phyloP scores from a whole-genome alignment of 2,329 filamentous ascomycete species.

The Amphichorda felina region DNA sequence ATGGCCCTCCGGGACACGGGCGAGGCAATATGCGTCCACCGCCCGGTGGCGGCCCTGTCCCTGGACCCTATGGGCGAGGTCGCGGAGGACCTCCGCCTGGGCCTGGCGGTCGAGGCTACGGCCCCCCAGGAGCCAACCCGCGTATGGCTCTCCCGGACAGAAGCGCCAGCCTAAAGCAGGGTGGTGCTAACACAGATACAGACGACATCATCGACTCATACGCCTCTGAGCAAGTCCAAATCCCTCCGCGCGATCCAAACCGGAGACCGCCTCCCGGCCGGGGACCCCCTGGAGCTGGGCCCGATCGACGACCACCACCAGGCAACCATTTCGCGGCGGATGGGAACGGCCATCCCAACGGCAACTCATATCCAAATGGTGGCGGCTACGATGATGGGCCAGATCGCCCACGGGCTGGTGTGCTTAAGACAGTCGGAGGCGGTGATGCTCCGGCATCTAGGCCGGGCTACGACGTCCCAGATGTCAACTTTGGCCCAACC shows the following conservation, averaged over 20 bases:
- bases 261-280: conserved; percentile 9
- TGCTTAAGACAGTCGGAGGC: conserved; percentile 67
- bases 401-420: conserved; percentile 58
- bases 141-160: conserved; percentile 17
- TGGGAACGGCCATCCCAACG: neutral
- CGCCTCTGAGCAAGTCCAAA: conserved; percentile 13
- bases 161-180: conserved; percentile 10
- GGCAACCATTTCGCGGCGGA: neutral
- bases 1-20: neutral
- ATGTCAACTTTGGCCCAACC: conserved; percentile 79
- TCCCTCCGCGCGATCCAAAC: conserved; percentile 9
- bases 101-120: conserved; percentile 3
- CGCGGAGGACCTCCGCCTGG: conserved; percentile 1
- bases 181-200: conserved; percentile 19
- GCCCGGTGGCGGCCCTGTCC: conserved; percentile 5
- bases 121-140: conserved; percentile 13
- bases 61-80: conserved; percentile 1
- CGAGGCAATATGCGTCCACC: conserved; percentile 4
- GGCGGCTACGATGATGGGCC: neutral
- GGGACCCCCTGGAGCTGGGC: neutral
- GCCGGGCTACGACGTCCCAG: conserved; percentile 46
- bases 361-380: neutral
- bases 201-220: conserved; percentile 28
- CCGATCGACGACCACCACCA: neutral
- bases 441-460: conserved; percentile 14